These are phyloP conservation scores for Ascochyta fabae DNA, from an alignment of 2,329 filamentous ascomycete genomes.

Conservation along the genomic window DNA sequence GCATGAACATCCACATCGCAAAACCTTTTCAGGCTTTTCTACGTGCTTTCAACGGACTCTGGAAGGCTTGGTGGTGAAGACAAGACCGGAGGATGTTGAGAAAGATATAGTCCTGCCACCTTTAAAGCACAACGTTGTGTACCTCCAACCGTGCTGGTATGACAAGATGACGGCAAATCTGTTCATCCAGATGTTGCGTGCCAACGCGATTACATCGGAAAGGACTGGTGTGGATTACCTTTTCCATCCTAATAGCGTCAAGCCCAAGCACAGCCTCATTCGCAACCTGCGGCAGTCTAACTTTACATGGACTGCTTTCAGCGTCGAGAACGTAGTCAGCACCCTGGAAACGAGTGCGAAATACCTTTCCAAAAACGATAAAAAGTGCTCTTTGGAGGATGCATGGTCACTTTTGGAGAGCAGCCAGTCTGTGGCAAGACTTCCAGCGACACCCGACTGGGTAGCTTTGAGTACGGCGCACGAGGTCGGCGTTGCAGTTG, in stretches of 20 bases:
- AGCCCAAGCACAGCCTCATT: constrained; percentile 71
- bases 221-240: constrained; percentile 85
- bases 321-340: constrained; percentile 65
- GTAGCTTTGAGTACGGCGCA: constrained; percentile 71
- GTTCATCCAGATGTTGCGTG: constrained; percentile 82
- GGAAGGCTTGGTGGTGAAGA: constrained; percentile 82
- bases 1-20: constrained; percentile 56
- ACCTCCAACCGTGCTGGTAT: constrained; percentile 81
- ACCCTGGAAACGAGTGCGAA: constrained; percentile 70
- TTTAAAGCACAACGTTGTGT: constrained; percentile 73
- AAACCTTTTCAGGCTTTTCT: constrained; percentile 62
- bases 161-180: constrained; percentile 84
- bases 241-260: constrained; percentile 77
- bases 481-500: constrained; percentile 77
- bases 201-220: constrained; percentile 89
- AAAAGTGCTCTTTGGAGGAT: constrained; percentile 68
- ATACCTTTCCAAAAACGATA: constrained; percentile 69
- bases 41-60: constrained; percentile 71
- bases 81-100: constrained; percentile 73
- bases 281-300: constrained; percentile 81
- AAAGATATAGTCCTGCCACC: constrained; percentile 70
- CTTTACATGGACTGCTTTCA: constrained; percentile 85
- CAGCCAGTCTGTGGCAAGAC: constrained; percentile 67
- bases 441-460: constrained; percentile 68
- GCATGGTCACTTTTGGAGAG: constrained; percentile 66